Evolutionary conservation across 495 filamentous ascomycete species (phyloP), one percentile per base, ranked within the genome.

Genomic region (Lophiotrema nucula): DNA sequence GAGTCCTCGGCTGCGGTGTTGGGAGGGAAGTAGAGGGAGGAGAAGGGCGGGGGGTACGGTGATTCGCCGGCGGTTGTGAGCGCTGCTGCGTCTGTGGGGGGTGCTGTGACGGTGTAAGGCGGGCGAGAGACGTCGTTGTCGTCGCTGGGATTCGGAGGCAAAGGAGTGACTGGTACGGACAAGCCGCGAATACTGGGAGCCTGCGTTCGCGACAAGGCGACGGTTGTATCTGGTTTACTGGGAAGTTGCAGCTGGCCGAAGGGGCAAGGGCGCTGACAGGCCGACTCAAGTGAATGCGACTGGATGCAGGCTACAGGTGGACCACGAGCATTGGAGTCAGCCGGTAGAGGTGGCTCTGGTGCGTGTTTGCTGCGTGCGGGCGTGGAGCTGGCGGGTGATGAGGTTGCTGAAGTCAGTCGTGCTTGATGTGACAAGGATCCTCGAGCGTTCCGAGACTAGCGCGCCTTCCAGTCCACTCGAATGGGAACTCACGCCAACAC

Each of bases 181-280:
- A 82, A 81, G 77, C 81, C 84, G 78, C 79, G 72, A n/a, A 46
- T 23, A 74, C 74, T 78, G 69, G 79, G 71, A 70, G 82, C 75
- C 72, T 74, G 79, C 79, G 77, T 76, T 68, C 77, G 77, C 78
- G 86, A 89, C 88, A 90, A 86, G 76, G 78, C 87, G 84, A 69
- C 58, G 64, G 64, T 55, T 55, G 53, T 79, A 67, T 43, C 21
- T 35, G 15, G 24, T 42, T 49, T 49, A 53, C 43, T 23, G 47
- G 47, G 65, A 62, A 54, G 62, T 35, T 57, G 45, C 57, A 56
- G 62, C 56, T 33, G 65, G 68, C 50, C 56, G 48, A 54, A 55
- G 52, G 43, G 56, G 47, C 33, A 56, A 27, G 22, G 57, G 63
- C 62, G 63, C 65, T 63, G 60, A 55, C 16, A 42, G 56, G 8